Percentiles rank a stretch among this genome's conserved stretches.
Evolutionary conservation across 73 alveolate species (phyloP).

Genomic region (Paramecium primaurelia): DNA sequence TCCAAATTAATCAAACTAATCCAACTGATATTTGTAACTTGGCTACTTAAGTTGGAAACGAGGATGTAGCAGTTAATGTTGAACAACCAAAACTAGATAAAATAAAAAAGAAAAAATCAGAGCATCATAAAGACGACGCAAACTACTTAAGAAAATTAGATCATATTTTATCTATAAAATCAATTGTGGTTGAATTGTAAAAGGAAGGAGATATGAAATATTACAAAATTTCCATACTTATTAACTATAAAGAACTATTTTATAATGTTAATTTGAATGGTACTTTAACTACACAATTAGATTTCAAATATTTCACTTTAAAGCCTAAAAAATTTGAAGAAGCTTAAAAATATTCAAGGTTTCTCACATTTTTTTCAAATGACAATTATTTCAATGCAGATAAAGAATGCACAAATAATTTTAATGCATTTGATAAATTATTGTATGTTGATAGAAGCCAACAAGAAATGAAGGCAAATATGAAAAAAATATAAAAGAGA

Average conservation of each 20-base stretch:
- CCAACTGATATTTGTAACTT: neutral
- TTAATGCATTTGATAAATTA: neutral
- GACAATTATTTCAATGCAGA: slow-evolving; percentile 20
- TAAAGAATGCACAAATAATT: neutral
- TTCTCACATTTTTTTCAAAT: neutral
- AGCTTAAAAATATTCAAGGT: neutral
- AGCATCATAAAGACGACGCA: neutral
- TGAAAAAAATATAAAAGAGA: neutral
- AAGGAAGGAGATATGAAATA: neutral
- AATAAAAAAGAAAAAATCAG: neutral
- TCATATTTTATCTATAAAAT: neutral
- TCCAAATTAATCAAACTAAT: neutral
- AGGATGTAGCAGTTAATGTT: neutral
- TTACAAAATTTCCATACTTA: neutral
- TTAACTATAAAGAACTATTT: neutral
- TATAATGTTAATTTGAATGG: neutral
- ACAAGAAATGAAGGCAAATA: neutral
- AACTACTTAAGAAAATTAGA: neutral
- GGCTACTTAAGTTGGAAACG: neutral
- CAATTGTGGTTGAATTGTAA: neutral
- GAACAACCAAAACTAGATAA: neutral
- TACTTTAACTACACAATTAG: neutral
- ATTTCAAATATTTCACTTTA: neutral
- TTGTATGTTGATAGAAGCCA: neutral
- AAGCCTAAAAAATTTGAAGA: neutral